Conservation (phyloP, 228 moss, liverwort and hornwort species). For the Sphagnum magellanicum region DNA sequence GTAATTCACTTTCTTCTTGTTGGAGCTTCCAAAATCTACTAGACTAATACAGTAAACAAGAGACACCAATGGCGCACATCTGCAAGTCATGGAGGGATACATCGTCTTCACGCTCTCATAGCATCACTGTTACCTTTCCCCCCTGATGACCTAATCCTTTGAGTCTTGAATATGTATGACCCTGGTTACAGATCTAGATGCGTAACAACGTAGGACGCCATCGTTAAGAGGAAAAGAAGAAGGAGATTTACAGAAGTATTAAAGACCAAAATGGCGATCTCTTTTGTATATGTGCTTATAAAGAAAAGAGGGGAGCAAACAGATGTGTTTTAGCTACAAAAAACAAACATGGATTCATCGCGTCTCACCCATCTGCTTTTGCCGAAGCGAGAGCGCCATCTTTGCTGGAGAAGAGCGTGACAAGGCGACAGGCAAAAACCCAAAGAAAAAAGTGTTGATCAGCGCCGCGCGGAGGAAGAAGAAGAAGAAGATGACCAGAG, state of each 20-base stretch:
- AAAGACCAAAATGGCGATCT: neutral
- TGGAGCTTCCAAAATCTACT: neutral
- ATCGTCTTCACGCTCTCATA: too few species aligned
- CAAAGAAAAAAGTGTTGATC: too few species aligned
- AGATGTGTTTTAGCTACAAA: neutral
- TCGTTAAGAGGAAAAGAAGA: neutral
- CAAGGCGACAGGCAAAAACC: too few species aligned
- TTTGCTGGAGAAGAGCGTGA: conserved; percentile 7
- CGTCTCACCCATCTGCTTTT: conserved; percentile 85
- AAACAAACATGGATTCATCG: neutral
- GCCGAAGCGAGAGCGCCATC: conserved; percentile 99
- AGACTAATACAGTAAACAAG: neutral
- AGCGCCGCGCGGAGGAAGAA: too few species aligned
- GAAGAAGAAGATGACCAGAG: too few species aligned
- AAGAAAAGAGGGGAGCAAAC: neutral
- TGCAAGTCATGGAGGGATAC: neutral
- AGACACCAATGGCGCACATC: neutral
- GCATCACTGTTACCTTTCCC: too few species aligned
- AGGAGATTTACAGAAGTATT: neutral
- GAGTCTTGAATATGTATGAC: too few species aligned
- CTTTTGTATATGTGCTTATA: neutral
- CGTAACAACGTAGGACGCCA: neutral
- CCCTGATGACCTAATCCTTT: too few species aligned
- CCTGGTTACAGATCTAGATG: neutral
- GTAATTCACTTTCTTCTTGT: too few species aligned